Conservation (phyloP, 2,329 filamentous ascomycete genomes). For the Fulvia fulva region DNA sequence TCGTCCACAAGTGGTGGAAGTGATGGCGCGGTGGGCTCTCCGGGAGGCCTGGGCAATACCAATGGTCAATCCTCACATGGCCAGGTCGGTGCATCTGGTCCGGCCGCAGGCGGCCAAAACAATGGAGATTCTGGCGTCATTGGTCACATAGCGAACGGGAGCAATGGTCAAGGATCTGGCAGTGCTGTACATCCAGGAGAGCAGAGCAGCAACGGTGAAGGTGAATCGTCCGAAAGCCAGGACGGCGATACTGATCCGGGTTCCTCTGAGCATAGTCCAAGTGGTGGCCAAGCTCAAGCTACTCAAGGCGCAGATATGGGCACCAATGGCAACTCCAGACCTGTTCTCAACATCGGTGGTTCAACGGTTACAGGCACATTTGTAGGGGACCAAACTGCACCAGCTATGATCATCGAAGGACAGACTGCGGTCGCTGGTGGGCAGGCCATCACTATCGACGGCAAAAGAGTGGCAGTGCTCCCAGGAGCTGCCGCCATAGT, state of each 20-base stretch:
- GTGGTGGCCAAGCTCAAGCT: slow-evolving; percentile 1
- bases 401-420: slow-evolving; percentile 27
- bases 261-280: neutral
- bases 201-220: neutral
- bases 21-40: neutral
- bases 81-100: neutral
- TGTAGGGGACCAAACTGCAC: slow-evolving; percentile 2
- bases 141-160: neutral
- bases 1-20: neutral
- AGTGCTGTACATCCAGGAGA: neutral
- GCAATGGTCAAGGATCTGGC: neutral
- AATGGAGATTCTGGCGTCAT: neutral
- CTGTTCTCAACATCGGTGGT: slow-evolving; percentile 18
- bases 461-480: slow-evolving; percentile 30
- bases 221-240: neutral
- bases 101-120: neutral
- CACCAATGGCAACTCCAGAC: neutral
- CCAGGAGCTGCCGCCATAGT: slow-evolving; percentile 38
- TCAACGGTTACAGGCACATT: slow-evolving; percentile 21
- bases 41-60: neutral
- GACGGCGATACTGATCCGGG: neutral
- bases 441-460: slow-evolving; percentile 32
- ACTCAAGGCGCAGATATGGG: neutral
- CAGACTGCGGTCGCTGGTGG: slow-evolving; percentile 29
- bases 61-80: neutral